Conservation (phyloP, 345 rosid genomes). For the Chamaenerion angustifolium region DNA sequence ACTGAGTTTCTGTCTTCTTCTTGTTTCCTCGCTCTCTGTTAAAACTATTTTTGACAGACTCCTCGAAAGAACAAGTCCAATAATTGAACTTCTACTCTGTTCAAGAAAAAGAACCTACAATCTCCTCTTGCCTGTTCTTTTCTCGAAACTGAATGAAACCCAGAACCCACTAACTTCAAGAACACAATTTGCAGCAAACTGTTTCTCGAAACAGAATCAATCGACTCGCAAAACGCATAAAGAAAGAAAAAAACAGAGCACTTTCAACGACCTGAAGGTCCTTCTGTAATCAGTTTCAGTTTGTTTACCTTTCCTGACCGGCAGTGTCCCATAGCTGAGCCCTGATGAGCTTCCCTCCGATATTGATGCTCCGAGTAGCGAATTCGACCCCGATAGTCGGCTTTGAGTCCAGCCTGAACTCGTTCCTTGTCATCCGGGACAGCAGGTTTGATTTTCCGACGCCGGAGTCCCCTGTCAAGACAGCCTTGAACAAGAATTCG, state of each 20-base stretch:
- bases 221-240: too few species aligned
- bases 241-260: background rate
- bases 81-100: background rate
- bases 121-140: background rate
- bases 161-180: background rate
- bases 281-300: background rate
- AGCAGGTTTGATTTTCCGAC: conserved; percentile 84
- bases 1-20: too few species aligned
- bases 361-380: conserved; percentile 52
- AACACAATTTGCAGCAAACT: background rate
- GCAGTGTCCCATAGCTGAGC: conserved; percentile 95
- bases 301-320: conserved; percentile 70
- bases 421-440: conserved; percentile 58
- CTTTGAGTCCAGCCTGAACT: conserved; percentile 73
- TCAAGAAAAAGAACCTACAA: background rate
- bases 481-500: conserved; percentile 79
- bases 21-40: too few species aligned
- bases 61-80: background rate
- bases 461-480: conserved; percentile 66
- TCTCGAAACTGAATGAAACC: background rate
- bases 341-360: conserved; percentile 61
- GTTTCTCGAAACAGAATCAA: too few species aligned
- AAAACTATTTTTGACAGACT: too few species aligned
- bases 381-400: conserved; percentile 90
- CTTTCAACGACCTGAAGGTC: too few species aligned